Evolutionary conservation across 805 yeast species (phyloP), one percentile per base, ranked within the genome.

Genomic region (Hanseniaspora occidentalis): DNA sequence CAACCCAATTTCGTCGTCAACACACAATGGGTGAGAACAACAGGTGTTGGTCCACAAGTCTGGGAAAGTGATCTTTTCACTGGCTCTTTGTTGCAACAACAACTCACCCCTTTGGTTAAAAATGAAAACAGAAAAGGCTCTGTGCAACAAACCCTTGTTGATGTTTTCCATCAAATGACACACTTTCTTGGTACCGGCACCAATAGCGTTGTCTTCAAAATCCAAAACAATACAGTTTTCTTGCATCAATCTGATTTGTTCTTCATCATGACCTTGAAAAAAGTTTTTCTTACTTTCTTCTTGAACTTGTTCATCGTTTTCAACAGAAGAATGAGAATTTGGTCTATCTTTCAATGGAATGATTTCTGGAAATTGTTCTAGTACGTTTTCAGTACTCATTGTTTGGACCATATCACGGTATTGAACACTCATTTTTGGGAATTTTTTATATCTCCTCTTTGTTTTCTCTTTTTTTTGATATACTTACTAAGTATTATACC

Each of bases 21-120:
- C 75, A 41, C 95, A 85, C 40, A 92, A 68, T 8, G 99, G 99
- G 59, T 92, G 99, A 1, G 97, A 88, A 61, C 99, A 92, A 64
- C 99, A 92, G 2, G 99, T 92, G 60, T 92, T 92, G 20, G 99
- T 92, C 99, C 99, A 92, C 80, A 88, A 77, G 43, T 77, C 77
- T 1, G 97, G 94, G 62, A 92, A 92, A 1, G 99, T 92, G 64
- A 92, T 92, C 61, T 92, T 92, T 58, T 92, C 97, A 38, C 78
- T 77, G 0, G 99, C 97, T 51, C 99, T 77, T 65, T 89, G 96
- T 65, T 92, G 99, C 50, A 92, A 68, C 43, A 92, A 69, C 46
- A 92, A 70, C 61, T 81, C 71, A 44, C 77, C 77, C 35, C 83
- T 74, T 18, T 73, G 73, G 59, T 86, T 80, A 67, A 92, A 92